Evolutionary conservation across 2,329 filamentous ascomycete species (phyloP).

Genomic region (Atkinsonella texensis): DNA sequence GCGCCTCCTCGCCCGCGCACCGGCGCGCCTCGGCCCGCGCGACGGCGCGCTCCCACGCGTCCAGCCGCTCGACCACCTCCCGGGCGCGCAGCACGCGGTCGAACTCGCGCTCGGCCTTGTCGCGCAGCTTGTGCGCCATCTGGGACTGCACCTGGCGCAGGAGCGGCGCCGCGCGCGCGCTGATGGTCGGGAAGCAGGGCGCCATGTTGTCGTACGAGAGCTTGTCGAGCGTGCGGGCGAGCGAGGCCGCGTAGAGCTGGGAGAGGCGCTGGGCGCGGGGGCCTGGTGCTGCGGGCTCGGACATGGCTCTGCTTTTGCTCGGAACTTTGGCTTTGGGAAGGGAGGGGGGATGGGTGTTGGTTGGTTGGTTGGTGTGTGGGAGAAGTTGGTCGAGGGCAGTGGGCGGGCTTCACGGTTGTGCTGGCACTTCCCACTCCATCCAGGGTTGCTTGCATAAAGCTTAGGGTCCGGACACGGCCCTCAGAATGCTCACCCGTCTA

Average conservation of each 20-base stretch:
- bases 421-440: too few species aligned
- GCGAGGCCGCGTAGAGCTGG: slow-evolving; percentile 38
- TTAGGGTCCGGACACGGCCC: too few species aligned
- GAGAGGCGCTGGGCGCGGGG: slow-evolving; percentile 44
- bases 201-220: slow-evolving; percentile 46
- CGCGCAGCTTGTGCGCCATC: slow-evolving; percentile 43
- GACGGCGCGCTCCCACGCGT: slow-evolving; percentile 45
- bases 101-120: slow-evolving; percentile 47
- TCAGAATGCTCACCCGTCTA: too few species aligned
- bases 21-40: slow-evolving; percentile 30
- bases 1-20: neutral
- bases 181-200: slow-evolving; percentile 50
- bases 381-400: too few species aligned
- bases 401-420: too few species aligned
- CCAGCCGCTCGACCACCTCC: slow-evolving; percentile 43
- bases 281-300: slow-evolving; percentile 29
- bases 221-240: slow-evolving; percentile 41
- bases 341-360: too few species aligned
- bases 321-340: too few species aligned
- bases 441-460: too few species aligned
- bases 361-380: too few species aligned
- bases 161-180: slow-evolving; percentile 34
- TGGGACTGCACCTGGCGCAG: slow-evolving; percentile 43
- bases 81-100: slow-evolving; percentile 38
- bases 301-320: too few species aligned